Percentiles rank a stretch among this genome's conserved stretches.
phyloP scores from a whole-genome alignment of 2,329 filamentous ascomycete genomes.

The Alternaria viburni region DNA sequence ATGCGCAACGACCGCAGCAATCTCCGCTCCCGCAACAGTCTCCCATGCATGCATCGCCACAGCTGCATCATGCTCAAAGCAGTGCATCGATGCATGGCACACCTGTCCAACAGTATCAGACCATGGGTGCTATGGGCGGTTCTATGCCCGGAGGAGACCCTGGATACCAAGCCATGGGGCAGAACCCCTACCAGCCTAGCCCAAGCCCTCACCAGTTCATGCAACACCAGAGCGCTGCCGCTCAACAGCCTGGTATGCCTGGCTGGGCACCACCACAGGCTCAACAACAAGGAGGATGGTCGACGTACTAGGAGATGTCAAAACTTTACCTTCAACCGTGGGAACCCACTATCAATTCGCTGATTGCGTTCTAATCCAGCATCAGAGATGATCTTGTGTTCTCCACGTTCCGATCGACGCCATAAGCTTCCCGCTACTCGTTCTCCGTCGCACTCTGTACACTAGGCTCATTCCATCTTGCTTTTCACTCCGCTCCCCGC shows the following conservation, averaged over 20 bases:
- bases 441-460: constrained; percentile 36
- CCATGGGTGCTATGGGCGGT: constrained; percentile 54
- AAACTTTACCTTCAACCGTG: background rate
- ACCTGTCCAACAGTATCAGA: constrained; percentile 54
- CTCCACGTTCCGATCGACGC: background rate
- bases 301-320: constrained; percentile 34
- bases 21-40: constrained; percentile 56
- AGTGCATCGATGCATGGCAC: constrained; percentile 52
- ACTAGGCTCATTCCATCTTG: constrained; percentile 23
- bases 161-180: constrained; percentile 55
- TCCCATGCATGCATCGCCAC: constrained; percentile 57
- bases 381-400: background rate
- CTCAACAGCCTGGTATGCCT: constrained; percentile 59
- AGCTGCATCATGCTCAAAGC: constrained; percentile 54
- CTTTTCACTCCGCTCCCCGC: constrained; percentile 13
- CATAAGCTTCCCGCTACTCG: constrained; percentile 2
- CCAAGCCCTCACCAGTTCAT: constrained; percentile 56
- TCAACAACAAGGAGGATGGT: constrained; percentile 50
- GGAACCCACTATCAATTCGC: background rate
- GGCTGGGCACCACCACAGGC: constrained; percentile 56
- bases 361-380: background rate
- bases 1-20: constrained; percentile 52
- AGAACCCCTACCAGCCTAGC: constrained; percentile 58
- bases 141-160: constrained; percentile 29
- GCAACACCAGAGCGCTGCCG: constrained; percentile 50